Conservation (phyloP, 2,329 filamentous ascomycete species). For the Cladophialophora bantiana region DNA sequence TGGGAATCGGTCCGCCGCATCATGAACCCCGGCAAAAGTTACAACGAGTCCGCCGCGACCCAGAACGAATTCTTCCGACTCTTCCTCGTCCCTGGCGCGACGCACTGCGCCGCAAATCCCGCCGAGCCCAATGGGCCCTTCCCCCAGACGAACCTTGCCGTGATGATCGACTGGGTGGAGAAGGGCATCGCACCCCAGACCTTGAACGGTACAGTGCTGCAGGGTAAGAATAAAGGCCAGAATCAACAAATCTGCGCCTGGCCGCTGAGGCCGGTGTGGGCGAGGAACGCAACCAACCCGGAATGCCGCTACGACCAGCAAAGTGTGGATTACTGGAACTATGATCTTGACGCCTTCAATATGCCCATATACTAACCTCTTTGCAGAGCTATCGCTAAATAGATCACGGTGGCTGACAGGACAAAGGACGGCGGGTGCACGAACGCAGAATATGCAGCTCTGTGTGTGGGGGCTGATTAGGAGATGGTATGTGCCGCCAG, state of each 20-base stretch:
- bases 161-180: constrained; percentile 62
- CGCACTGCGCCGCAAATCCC: constrained; percentile 58
- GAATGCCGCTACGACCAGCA: constrained; percentile 50
- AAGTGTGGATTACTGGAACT: constrained; percentile 51
- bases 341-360: constrained; percentile 50
- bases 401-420: no score
- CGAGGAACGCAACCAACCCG: constrained; percentile 45
- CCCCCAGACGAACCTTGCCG: constrained; percentile 56
- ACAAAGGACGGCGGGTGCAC: no score
- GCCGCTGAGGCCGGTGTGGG: constrained; percentile 46
- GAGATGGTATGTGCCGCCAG: background rate
- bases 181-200: constrained; percentile 54
- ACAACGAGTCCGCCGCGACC: constrained; percentile 50
- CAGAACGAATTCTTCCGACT: constrained; percentile 63
- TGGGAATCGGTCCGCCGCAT: constrained; percentile 60
- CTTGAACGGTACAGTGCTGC: constrained; percentile 50
- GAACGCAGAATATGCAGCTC: no score
- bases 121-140: constrained; percentile 54
- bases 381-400: no score
- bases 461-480: no score
- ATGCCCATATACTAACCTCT: constrained; percentile 47
- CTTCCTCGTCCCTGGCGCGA: constrained; percentile 62
- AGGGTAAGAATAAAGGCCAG: constrained; percentile 43
- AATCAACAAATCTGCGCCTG: constrained; percentile 48
- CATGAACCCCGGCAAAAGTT: constrained; percentile 56